Evolutionary conservation across 2,329 filamentous ascomycete genomes (phyloP).

Genomic region (Xylariaceae sp.): DNA sequence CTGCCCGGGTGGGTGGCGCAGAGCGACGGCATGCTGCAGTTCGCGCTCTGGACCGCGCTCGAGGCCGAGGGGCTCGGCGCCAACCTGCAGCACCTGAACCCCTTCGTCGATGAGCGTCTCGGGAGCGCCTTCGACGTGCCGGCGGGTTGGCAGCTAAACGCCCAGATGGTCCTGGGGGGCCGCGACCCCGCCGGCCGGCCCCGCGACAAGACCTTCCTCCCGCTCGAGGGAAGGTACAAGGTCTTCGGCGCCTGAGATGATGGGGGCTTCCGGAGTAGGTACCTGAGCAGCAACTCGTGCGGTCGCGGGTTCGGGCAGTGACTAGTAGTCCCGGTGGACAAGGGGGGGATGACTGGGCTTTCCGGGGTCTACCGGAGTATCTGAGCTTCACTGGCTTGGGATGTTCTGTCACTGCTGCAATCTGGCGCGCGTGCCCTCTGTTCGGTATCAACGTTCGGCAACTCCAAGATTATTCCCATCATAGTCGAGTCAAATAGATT

Average conservation of each 20-base stretch:
- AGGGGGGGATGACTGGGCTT: too few species aligned
- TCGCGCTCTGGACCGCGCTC: conserved; percentile 70
- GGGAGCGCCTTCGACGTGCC: conserved; percentile 63
- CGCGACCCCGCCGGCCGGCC: conserved; percentile 44
- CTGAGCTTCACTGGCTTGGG: too few species aligned
- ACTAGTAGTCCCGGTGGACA: too few species aligned
- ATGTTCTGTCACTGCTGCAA: too few species aligned
- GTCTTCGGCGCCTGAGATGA: conserved; percentile 52
- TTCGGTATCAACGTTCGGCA: too few species aligned
- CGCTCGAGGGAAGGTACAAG: conserved; percentile 61
- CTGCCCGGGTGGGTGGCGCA: conserved; percentile 74
- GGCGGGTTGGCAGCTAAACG: conserved; percentile 65
- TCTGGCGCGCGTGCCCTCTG: too few species aligned
- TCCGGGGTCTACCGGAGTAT: too few species aligned
- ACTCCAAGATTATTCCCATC: too few species aligned
- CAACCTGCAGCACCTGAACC: conserved; percentile 93
- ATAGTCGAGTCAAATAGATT: too few species aligned
- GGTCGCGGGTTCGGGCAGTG: too few species aligned
- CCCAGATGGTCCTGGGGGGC: conserved; percentile 79
- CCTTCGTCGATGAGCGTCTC: conserved; percentile 69
- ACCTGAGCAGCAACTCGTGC: too few species aligned
- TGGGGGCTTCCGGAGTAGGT: too few species aligned
- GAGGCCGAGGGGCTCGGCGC: conserved; percentile 78
- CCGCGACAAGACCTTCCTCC: conserved; percentile 57
- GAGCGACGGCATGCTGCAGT: conserved; percentile 76